Base-by-base conservation (phyloP, 176 grass and related monocot genomes). In the Musa acuminata region DNA sequence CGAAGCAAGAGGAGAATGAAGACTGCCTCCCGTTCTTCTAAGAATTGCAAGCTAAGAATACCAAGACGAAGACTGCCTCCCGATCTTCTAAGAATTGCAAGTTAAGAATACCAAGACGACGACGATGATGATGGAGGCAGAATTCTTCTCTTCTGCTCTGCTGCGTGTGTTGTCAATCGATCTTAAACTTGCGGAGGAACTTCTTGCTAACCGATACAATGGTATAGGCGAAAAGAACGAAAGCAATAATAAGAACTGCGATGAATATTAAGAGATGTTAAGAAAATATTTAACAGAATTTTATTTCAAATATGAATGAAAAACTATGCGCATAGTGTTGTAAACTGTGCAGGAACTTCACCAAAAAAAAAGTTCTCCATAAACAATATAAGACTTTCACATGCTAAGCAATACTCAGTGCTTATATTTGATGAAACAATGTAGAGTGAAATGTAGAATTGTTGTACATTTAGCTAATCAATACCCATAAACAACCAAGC, bases 111-210 rank as follows among this genome's bases (percentile, higher is more conserved):
- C n/a, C n/a, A n/a, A 22, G 22, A 22, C 1, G 48, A n/a, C 21
- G 17, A 20, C 21, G 67, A 43, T 4, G 27, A 12, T n/a, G 51
- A 8, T 51, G 10, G 67, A 21, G 8, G 35, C 35, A 43, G 35
- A 43, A 3, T 43, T 70, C 8, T n/a, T 50, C 67, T 24, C 14
- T 9, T 14, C 1, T 27, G 10, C 49, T 69, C 23, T 77, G 48
- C 53, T 13, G 51, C 26, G 49, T 59, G 11, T 12, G 51, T 73
- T 10, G n/a, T 80, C 78, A 80, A 72, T 80, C 78, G 20, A 35
- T 72, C 69, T 80, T 80, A 23, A 7, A 52, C 60, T 80, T 80
- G 21, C 22, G 2, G 19, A 80, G 3, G 11, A 79, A 58, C n/a
- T 25, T 72, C 55, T 53, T 72, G 20, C 54, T 62, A 72, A 63